Conservation (phyloP, 148 eudicot genomes). For the Silene conica region DNA sequence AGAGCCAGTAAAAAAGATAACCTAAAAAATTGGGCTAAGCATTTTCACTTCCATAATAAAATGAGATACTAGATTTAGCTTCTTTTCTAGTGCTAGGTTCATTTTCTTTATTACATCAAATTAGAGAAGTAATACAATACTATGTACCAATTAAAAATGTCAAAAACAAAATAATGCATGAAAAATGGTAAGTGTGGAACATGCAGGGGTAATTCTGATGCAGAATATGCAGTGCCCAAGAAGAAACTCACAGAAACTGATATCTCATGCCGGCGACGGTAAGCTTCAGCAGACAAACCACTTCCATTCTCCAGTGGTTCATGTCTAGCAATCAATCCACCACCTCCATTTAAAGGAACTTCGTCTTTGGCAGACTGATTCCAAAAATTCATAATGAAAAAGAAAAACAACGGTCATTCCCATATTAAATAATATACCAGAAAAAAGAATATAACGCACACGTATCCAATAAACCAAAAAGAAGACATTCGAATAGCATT, state of each 20-base stretch:
- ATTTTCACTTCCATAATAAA: not conserved
- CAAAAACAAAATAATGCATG: not conserved
- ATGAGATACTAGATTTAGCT: not conserved
- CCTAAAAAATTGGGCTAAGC: not conserved
- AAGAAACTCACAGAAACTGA: conserved; percentile 63
- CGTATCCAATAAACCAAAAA: not conserved
- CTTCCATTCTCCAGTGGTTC: conserved; percentile 35
- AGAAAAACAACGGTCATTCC: not conserved
- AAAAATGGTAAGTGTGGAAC: not conserved
- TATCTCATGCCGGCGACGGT: conserved; percentile 77
- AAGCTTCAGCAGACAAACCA: conserved; percentile 65
- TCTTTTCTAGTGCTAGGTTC: not conserved
- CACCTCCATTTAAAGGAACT: conserved; percentile 33
- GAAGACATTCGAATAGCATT: not conserved
- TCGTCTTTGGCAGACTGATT: conserved; percentile 38
- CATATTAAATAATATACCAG: not conserved
- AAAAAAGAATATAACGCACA: not conserved
- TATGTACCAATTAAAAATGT: not conserved
- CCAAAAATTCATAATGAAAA: conserved; percentile 7
- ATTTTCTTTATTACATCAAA: not conserved
- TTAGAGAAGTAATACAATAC: not conserved
- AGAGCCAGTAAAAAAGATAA: too few species aligned
- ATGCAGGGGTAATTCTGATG: not conserved
- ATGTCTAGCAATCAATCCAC: conserved; percentile 28
- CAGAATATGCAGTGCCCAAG: not conserved